These are phyloP conservation scores for Trichopus zeylanicus DNA, from an alignment of 116 monocot species.

Conservation along the genomic window DNA sequence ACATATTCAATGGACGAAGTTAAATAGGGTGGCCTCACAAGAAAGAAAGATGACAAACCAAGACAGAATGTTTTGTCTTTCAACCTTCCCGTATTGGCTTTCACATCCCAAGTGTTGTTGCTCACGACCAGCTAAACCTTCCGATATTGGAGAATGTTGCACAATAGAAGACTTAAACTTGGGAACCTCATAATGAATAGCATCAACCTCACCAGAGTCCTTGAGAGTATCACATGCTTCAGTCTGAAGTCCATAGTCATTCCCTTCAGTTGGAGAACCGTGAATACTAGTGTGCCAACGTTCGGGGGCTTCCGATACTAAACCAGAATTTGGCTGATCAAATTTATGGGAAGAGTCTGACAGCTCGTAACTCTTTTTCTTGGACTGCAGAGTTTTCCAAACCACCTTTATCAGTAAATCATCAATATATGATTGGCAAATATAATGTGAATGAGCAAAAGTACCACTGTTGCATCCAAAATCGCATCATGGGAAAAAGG, in stretches of 20 bases:
- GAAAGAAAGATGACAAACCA: constrained; percentile 31
- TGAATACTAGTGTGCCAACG: constrained; percentile 3
- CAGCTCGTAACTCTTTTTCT: constrained; percentile 14
- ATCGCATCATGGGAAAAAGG: neutral
- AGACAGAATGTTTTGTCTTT: constrained; percentile 32
- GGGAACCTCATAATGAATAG: constrained; percentile 3
- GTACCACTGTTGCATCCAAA: constrained; percentile 17
- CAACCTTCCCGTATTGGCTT: constrained; percentile 44
- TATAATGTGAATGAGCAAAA: neutral
- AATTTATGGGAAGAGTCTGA: constrained; percentile 5
- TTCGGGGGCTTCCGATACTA: constrained; percentile 12
- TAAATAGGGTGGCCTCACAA: constrained; percentile 21
- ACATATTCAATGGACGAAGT: constrained; percentile 34
- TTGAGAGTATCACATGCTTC: constrained; percentile 1
- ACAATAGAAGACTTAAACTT: constrained; percentile 15
- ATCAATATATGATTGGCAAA: neutral
- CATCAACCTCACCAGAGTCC: neutral
- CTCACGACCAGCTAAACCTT: constrained; percentile 20
- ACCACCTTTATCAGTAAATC: neutral
- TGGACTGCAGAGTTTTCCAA: constrained; percentile 20
- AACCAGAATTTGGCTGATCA: neutral
- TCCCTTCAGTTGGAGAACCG: constrained; percentile 7
- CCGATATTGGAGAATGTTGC: constrained; percentile 9
- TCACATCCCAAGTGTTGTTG: constrained; percentile 23
- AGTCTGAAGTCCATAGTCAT: constrained; percentile 3